Base-by-base conservation (phyloP, 257 asterid species). In the Orobanche coerulescens region DNA sequence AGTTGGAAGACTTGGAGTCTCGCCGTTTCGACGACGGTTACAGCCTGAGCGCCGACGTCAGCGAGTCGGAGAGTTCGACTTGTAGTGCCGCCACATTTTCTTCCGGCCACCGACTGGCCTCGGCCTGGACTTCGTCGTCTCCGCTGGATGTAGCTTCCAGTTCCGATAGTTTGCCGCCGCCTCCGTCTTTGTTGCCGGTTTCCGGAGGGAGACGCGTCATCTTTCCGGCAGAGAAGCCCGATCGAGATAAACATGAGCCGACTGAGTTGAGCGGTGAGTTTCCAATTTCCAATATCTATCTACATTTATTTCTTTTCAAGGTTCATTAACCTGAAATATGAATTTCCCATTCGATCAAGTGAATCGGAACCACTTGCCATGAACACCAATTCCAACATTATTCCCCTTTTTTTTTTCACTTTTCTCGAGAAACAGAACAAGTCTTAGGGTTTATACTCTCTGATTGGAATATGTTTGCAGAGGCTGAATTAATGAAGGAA, bases 41-140 rank as follows among this genome's bases (percentile, higher is more conserved):
- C 71, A 83, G 91, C 71, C 49, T 80, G 37, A 90, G 96, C 69
- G 98, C 98, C 54, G 98, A 91, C 74, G 78, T 87, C 60, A 88
- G 96, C 62, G 96, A 91, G 70, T 91, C 96, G 67, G 98, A 83
- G 84, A 82, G 90, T 53, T 84, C 84, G 55, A 73, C 76, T 14
- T 82, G 88, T 16, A 80, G 85, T 71, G 78, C 75, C 13, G 73
- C 73, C 47, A 76, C 87, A 1, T 79, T 82, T 67, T 79, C 95
- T 18, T 80, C 86, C 22, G 72, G 52, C 33, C 76, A 34, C 9
- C 81, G 67, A 13, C 42, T 34, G 43, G 65, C 67, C 22, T 55
- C 73, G 1, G 61, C 55, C 46, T 70, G 79, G 0, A 53, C 76
- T 44, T 52, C 78, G 18, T 18, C 78, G 28, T 67, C 79, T 48